Conservation (phyloP, 179 eudicot species). For the Carnegiea gigantea region DNA sequence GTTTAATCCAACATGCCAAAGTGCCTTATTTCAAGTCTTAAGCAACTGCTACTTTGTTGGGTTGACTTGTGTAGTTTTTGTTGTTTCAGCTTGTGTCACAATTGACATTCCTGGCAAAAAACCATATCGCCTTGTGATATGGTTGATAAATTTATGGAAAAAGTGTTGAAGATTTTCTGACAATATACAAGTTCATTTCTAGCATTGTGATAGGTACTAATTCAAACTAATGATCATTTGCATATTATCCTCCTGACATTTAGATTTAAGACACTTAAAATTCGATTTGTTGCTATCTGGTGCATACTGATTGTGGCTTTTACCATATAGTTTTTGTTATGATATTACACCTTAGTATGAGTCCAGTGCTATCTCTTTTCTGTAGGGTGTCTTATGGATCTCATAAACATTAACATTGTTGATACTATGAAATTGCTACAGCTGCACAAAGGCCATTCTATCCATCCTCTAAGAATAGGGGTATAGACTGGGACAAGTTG, state of each 20-base stretch:
- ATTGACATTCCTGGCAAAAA: slow-evolving; percentile 87
- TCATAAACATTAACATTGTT: background rate
- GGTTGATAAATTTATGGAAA: too few relatives aligned
- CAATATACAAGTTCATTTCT: too few relatives aligned
- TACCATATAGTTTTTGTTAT: background rate
- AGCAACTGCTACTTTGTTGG: background rate
- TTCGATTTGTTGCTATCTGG: too few relatives aligned
- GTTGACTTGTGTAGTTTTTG: background rate
- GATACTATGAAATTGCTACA: slow-evolving; percentile 19
- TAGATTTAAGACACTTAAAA: too few relatives aligned
- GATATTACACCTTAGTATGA: background rate
- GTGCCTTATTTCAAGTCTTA: background rate
- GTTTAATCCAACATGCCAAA: slow-evolving; percentile 17
- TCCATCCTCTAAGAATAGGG: slow-evolving; percentile 72
- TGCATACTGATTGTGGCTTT: too few relatives aligned
- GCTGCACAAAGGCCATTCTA: slow-evolving; percentile 56
- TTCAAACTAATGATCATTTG: too few relatives aligned
- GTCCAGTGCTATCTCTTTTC: background rate
- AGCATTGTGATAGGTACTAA: too few relatives aligned
- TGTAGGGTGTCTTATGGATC: background rate
- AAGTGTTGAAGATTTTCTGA: too few relatives aligned
- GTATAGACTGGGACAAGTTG: slow-evolving; percentile 59
- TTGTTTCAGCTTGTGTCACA: slow-evolving; percentile 38
- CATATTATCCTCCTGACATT: too few relatives aligned
- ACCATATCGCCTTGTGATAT: slow-evolving; percentile 36